phyloP scores from a whole-genome alignment of 2,329 filamentous ascomycete species.

The Neurospora crassa region DNA sequence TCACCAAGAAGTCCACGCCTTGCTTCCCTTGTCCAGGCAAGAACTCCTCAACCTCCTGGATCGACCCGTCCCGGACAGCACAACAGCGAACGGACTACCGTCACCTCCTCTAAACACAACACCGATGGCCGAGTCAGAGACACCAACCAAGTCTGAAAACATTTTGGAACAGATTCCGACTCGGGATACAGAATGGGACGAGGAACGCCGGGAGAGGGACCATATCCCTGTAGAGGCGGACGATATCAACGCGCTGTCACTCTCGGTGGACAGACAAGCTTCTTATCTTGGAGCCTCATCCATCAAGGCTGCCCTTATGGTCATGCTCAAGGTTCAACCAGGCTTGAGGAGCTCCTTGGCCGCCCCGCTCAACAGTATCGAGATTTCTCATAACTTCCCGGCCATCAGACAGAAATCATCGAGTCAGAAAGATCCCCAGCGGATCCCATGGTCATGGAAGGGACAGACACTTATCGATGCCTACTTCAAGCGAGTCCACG shows the following conservation, averaged over 20 bases:
- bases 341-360: slow-evolving; percentile 35
- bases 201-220: slow-evolving; percentile 46
- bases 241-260: slow-evolving; percentile 61
- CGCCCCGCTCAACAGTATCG: slow-evolving; percentile 36
- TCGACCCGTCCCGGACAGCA: slow-evolving; percentile 30
- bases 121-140: slow-evolving; percentile 38
- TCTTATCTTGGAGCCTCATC: slow-evolving; percentile 67
- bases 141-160: slow-evolving; percentile 39
- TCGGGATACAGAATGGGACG: slow-evolving; percentile 57
- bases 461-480: slow-evolving; percentile 61
- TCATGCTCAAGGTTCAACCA: slow-evolving; percentile 52
- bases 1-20: slow-evolving; percentile 40
- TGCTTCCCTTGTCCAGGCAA: slow-evolving; percentile 45
- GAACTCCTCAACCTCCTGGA: slow-evolving; percentile 50
- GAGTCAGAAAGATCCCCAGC: slow-evolving; percentile 37
- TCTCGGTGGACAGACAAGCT: slow-evolving; percentile 45
- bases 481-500: slow-evolving; percentile 67
- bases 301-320: slow-evolving; percentile 63
- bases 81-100: slow-evolving; percentile 33
- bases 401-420: slow-evolving; percentile 32
- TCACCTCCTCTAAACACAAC: slow-evolving; percentile 44
- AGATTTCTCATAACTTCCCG: slow-evolving; percentile 36
- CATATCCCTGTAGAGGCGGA: slow-evolving; percentile 56
- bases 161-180: slow-evolving; percentile 60
- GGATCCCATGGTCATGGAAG: slow-evolving; percentile 50